Conservation (phyloP, 179 eudicot species). For the Kewa caespitosa region DNA sequence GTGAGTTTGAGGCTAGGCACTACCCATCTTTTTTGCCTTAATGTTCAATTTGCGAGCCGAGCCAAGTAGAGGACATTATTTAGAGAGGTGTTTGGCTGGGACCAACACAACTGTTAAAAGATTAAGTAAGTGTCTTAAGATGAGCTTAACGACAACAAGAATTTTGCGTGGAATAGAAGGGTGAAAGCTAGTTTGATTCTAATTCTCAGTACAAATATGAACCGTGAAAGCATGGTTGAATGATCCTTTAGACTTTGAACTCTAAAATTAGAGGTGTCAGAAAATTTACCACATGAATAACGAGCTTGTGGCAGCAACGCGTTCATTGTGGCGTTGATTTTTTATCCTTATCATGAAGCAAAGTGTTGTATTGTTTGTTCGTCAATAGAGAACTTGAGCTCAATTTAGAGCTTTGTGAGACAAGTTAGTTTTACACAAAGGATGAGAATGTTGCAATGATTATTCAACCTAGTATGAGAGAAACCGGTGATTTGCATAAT, state of each 20-base stretch:
- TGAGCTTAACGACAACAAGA: too few species aligned
- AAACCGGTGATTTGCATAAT: slow-evolving; percentile 2
- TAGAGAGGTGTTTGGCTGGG: neutral
- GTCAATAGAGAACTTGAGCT: too few species aligned
- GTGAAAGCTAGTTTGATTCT: slow-evolving; percentile 93
- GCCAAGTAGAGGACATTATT: neutral
- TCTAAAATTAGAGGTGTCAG: too few species aligned
- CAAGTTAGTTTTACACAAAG: neutral
- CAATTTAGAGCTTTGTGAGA: neutral
- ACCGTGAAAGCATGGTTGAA: neutral
- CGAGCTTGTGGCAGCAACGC: too few species aligned
- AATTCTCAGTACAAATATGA: neutral
- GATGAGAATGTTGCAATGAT: neutral
- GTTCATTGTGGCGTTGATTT: too few species aligned
- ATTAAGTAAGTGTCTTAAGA: too few species aligned
- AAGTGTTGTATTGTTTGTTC: too few species aligned
- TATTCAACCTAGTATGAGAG: neutral
- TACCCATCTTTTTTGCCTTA: neutral
- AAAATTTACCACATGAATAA: too few species aligned
- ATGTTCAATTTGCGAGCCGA: neutral
- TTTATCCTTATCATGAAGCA: too few species aligned
- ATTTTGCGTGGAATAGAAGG: slow-evolving; percentile 94
- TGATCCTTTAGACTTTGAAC: too few species aligned
- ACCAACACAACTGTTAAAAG: neutral
- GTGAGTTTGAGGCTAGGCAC: neutral